Evolutionary conservation across 2,329 filamentous ascomycete genomes (phyloP).

Genomic region (Mycogone perniciosa): DNA sequence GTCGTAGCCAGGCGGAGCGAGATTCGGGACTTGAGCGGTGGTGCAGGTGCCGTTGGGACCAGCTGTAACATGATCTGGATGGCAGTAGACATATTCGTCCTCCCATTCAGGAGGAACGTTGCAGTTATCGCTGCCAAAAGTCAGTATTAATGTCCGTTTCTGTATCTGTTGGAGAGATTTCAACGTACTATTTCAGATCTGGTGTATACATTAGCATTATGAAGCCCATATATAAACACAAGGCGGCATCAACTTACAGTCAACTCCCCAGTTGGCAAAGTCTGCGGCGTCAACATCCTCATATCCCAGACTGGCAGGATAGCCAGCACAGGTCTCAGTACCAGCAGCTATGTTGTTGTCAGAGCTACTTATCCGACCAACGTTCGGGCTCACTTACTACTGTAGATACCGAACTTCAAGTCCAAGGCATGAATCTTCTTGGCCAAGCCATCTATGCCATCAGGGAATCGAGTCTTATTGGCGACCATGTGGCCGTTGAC

Average conservation of each 20-base stretch:
- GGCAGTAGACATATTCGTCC: slow-evolving; percentile 26
- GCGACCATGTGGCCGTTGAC: slow-evolving; percentile 31
- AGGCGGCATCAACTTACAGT: slow-evolving; percentile 33
- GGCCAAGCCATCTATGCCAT: slow-evolving; percentile 49
- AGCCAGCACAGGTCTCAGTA: slow-evolving; percentile 18
- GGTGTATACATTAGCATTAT: not conserved
- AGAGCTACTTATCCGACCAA: not conserved
- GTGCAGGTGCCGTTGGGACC: slow-evolving; percentile 13
- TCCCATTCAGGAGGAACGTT: slow-evolving; percentile 32
- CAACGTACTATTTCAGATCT: slow-evolving; percentile 15
- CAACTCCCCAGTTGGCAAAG: slow-evolving; percentile 53
- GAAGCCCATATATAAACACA: not conserved
- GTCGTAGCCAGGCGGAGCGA: slow-evolving; percentile 18
- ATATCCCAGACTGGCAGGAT: slow-evolving; percentile 46
- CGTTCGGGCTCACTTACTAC: slow-evolving; percentile 34
- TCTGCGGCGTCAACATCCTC: slow-evolving; percentile 52
- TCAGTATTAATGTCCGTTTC: not conserved
- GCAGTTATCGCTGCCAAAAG: slow-evolving; percentile 43
- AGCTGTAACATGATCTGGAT: slow-evolving; percentile 16
- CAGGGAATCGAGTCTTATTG: slow-evolving; percentile 47
- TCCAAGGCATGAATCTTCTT: slow-evolving; percentile 48
- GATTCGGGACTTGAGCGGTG: not conserved
- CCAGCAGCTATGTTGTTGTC: slow-evolving; percentile 14
- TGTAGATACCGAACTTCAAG: slow-evolving; percentile 59
- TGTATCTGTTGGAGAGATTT: too few relatives aligned